Percentiles rank a stretch among this genome's conserved stretches.
phyloP scores from a whole-genome alignment of 2,329 filamentous ascomycete species.

The Aspergillus flavus region DNA sequence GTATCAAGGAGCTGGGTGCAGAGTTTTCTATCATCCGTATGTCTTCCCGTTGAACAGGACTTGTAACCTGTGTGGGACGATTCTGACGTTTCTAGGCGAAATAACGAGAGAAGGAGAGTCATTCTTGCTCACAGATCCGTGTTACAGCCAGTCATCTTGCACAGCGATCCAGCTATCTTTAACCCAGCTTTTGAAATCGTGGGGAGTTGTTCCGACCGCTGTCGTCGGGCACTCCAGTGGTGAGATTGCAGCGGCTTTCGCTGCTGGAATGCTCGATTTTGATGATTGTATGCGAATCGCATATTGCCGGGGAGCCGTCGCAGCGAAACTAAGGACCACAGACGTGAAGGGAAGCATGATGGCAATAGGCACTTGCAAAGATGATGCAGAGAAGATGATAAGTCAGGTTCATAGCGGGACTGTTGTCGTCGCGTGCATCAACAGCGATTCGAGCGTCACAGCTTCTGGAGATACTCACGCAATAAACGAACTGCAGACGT shows the following conservation, averaged over 20 bases:
- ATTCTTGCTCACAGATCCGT: background rate
- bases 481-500: constrained; percentile 24
- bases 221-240: constrained; percentile 53
- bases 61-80: background rate
- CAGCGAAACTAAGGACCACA: background rate
- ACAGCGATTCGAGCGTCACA: constrained; percentile 19
- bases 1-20: background rate
- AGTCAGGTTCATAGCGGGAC: background rate
- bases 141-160: constrained; percentile 4
- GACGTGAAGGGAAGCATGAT: constrained; percentile 6
- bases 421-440: background rate
- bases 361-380: constrained; percentile 8
- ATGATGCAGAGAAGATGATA: background rate
- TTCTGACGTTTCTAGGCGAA: background rate
- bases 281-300: constrained; percentile 11
- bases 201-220: constrained; percentile 43
- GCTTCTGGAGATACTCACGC: constrained; percentile 22
- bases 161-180: constrained; percentile 52
- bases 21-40: background rate
- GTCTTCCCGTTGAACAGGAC: background rate
- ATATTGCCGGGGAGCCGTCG: constrained; percentile 11
- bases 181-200: constrained; percentile 48
- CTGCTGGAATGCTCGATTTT: constrained; percentile 33
- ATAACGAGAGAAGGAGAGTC: background rate
- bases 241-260: constrained; percentile 41